Base-by-base conservation (phyloP, 1,284 basidiomycete genomes). In the Lignosus rhinocerotis region DNA sequence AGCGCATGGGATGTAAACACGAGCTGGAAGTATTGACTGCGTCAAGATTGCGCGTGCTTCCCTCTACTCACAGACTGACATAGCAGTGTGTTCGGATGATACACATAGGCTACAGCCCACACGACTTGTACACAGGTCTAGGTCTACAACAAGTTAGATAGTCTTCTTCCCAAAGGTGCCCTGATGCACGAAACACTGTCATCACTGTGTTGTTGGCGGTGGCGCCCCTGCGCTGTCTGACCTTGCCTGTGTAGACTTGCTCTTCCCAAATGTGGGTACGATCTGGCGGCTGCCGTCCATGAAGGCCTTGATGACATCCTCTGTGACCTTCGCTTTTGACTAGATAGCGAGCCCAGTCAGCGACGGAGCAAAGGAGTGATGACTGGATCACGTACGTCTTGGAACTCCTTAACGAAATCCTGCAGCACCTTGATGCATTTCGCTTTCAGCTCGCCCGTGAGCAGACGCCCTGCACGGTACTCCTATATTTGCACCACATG, bases 401-500 rank as follows among this genome's bases (percentile, higher is more conserved):
- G 96, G 83, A 99, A 99, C 1, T 81, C 84, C 52, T 83, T 82
- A 32, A 98, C 92, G 60, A 98, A 92, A 46, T 83, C 78, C 72
- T 98, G 95, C 36, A 99, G 73, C 55, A 90, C 72, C 53, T 85
- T 82, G 62, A 99, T 98, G 71, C 94, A 97, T 71, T 81, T 88
- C 25, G 88, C 88, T 79, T 99, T 99, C 66, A 99, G 79, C 74
- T 99, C 89, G 9, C 95, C 94, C 0, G 96, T 98, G 56, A 97
- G 80, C 61, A 99, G 73, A 38, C 82, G 84, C 0, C 97, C 97
- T 12, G 91, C 84, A 19, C 94, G 88, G 77, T 99, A 99, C 60
- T 96, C 93, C 90, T 96, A 64, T 32, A 65, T 25, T 25, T 25
- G 2, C 6, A 34, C 34, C 36, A 14, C 21, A 45, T 25, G 7